phyloP scores from a whole-genome alignment of 345 rosid genomes.

The Populus simonii region DNA sequence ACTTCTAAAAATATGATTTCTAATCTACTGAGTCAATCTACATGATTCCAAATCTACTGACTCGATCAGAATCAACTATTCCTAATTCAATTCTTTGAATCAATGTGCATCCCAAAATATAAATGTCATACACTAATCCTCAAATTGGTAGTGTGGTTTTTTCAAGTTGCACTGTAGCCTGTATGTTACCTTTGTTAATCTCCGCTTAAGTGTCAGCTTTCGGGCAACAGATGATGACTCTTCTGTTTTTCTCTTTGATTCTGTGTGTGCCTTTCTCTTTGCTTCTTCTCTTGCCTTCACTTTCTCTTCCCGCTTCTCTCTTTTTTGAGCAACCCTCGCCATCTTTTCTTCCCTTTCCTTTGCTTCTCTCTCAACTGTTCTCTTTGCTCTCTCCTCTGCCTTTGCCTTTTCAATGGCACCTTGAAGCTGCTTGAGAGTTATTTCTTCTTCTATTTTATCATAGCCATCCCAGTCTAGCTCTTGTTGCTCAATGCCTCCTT shows the following conservation, averaged over 20 bases:
- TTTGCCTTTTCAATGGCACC: conserved; percentile 43
- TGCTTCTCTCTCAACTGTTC: conserved; percentile 44
- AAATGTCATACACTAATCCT: not conserved
- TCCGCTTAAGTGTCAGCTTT: conserved; percentile 47
- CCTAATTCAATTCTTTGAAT: not conserved
- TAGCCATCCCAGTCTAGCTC: conserved; percentile 77
- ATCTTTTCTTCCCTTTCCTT: conserved; percentile 48
- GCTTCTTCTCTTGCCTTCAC: conserved; percentile 33
- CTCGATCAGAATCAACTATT: not conserved
- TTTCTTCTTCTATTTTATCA: conserved; percentile 48
- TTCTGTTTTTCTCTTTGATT: conserved; percentile 25
- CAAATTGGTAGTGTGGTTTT: not conserved
- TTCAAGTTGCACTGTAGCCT: not conserved
- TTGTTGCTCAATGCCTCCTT: conserved; percentile 53
- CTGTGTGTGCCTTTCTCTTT: conserved; percentile 28
- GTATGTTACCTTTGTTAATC: conserved; percentile 54
- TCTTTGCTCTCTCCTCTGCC: conserved; percentile 44
- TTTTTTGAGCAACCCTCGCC: conserved; percentile 51
- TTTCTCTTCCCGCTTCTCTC: conserved; percentile 46
- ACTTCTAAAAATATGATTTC: not conserved
- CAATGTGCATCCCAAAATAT: not conserved
- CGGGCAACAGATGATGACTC: conserved; percentile 16
- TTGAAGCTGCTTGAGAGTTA: conserved; percentile 42
- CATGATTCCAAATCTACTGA: not conserved
- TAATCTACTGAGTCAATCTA: not conserved